Base-by-base conservation (phyloP, 108 stramenopile species). In the Aurantiochytrium sp. region DNA sequence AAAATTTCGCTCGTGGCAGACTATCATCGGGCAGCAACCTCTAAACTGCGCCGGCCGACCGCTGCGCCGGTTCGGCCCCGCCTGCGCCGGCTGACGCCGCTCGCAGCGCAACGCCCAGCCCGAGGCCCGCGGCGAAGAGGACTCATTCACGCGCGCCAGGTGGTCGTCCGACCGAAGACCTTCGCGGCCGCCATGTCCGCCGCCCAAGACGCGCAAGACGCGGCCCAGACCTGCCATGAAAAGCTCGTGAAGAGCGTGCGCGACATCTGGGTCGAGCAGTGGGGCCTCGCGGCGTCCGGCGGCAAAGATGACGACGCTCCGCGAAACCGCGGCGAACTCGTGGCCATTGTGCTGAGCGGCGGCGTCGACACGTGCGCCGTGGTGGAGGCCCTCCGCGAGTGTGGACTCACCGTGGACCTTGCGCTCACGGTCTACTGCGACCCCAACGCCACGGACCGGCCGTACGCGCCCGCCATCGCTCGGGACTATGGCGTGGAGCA, bases 321-420 rank as follows among this genome's bases (percentile, higher is more conserved):
- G n/a, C n/a, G 50, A 52, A 17, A 8, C 22, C 0, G 12, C 10
- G 27, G 32, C 8, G 59, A 65, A 10, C 73, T 6, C 15, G 39
- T 81, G 12, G 39, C 42, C 42, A 27, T 81, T 6, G 73, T 81
- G 21, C 39, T 81, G 39, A 81, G 73, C 73, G 93, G 93, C 10
- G 92, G 93, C 3, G 93, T 93, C n/a, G 93, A 93, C 87, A 93
- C 92, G 52, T 90, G 90, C 55, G 93, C 93, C 42, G 91, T 93
- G 24, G 39, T 93, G 52, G 87, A 89, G 10, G 93, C 93, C 4
- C 68, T 91, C 27, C 52, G 68, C 4, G 48, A 42, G 15, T 55
- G 87, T 53, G 91, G 90, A 12, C 65, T 93, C 59, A 37, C 45
- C 45, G 90, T 89, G 54, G 89, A 86, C 12, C 90, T 54, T 19